A percentile compares a stretch with the other conserved stretches of the same genome.
Conservation (phyloP, 2,329 filamentous ascomycete genomes). For the Hypomyces rosellus region DNA sequence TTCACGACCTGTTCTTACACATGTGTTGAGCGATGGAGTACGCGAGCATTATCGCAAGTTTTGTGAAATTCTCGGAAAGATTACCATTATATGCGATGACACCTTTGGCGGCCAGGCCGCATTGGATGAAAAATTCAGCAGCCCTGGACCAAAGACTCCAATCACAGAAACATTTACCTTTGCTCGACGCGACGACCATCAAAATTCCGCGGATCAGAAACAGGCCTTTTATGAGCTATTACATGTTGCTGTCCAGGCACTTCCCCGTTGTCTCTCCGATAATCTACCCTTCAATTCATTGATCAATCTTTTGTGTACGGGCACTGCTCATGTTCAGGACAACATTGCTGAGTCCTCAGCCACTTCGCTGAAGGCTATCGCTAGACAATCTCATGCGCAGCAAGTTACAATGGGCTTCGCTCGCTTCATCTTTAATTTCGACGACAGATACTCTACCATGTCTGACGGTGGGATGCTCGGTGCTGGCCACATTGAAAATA, state of each 20-base stretch:
- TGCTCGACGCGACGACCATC: slow-evolving; percentile 70
- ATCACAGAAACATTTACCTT: slow-evolving; percentile 94
- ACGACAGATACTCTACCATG: slow-evolving; percentile 95
- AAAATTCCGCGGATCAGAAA: slow-evolving; percentile 70
- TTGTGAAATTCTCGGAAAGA: slow-evolving; percentile 90
- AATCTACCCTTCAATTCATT: slow-evolving; percentile 90
- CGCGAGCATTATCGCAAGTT: slow-evolving; percentile 85
- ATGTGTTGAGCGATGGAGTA: slow-evolving; percentile 64
- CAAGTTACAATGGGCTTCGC: slow-evolving; percentile 96
- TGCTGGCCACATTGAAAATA: slow-evolving; percentile 89
- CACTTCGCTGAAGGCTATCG: slow-evolving; percentile 90
- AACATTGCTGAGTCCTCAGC: slow-evolving; percentile 91
- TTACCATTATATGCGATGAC: slow-evolving; percentile 93
- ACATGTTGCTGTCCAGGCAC: slow-evolving; percentile 88
- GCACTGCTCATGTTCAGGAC: slow-evolving; percentile 87
- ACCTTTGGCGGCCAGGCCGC: slow-evolving; percentile 95
- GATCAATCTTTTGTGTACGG: slow-evolving; percentile 91
- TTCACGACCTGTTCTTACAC: slow-evolving; percentile 57
- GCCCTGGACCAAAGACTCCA: slow-evolving; percentile 84
- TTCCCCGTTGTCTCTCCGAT: slow-evolving; percentile 86
- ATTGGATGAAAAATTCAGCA: slow-evolving; percentile 88
- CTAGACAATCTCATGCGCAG: slow-evolving; percentile 85
- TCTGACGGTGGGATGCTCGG: slow-evolving; percentile 96
- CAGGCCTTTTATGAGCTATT: slow-evolving; percentile 94
- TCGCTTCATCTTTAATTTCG: slow-evolving; percentile 97